Percentiles rank a stretch among this genome's conserved stretches.
phyloP scores from a whole-genome alignment of 331 rosid genomes.

The Quercus lobata region DNA sequence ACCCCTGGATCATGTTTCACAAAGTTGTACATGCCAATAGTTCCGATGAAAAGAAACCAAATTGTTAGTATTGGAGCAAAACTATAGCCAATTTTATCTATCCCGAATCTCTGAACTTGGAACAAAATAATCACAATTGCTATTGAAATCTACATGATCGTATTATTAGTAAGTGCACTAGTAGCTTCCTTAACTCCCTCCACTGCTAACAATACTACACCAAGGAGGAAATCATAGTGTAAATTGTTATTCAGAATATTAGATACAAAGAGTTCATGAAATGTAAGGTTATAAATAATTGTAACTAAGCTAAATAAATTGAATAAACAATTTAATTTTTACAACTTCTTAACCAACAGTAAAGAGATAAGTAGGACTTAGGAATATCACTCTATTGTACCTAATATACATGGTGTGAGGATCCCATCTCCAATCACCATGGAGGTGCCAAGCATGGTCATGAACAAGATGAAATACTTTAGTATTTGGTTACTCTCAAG shows the following conservation, averaged over 20 bases:
- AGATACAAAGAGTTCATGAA: neutral
- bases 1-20: slow-evolving; percentile 55
- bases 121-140: slow-evolving; percentile 50
- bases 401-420: slow-evolving; percentile 72
- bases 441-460: slow-evolving; percentile 71
- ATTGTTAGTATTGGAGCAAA: slow-evolving; percentile 70
- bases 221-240: neutral
- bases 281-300: too few species aligned
- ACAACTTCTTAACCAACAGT: too few species aligned
- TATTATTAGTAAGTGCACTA: slow-evolving; percentile 36
- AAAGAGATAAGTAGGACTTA: too few species aligned
- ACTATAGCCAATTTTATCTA: slow-evolving; percentile 64
- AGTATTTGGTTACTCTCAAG: slow-evolving; percentile 37
- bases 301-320: neutral
- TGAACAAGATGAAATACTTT: slow-evolving; percentile 39
- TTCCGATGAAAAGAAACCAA: slow-evolving; percentile 55
- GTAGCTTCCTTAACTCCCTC: slow-evolving; percentile 65
- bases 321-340: too few species aligned
- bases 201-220: slow-evolving; percentile 65
- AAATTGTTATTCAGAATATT: neutral
- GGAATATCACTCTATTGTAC: slow-evolving; percentile 11
- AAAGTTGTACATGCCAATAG: slow-evolving; percentile 59
- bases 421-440: slow-evolving; percentile 85
- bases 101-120: slow-evolving; percentile 66
- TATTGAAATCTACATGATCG: slow-evolving; percentile 54